Percentiles rank a stretch among this genome's conserved stretches.
Conservation (phyloP, 768 basidiomycete species). For the Leccinum boreale region DNA sequence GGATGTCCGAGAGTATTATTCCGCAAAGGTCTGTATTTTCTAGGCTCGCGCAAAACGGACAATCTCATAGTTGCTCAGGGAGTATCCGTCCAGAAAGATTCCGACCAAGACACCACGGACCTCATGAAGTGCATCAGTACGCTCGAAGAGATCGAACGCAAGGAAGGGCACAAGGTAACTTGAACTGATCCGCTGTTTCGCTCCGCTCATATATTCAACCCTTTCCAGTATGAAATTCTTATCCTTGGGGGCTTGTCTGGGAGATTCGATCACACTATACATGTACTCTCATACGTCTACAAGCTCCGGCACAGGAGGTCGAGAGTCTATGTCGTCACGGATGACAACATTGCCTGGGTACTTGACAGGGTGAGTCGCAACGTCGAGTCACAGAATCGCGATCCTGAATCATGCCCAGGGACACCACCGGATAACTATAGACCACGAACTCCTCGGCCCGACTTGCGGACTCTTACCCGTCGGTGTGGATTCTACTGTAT, state of each 20-base stretch:
- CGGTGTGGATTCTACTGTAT: conserved; percentile 68
- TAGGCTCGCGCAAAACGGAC: not conserved
- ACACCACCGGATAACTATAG: conserved; percentile 72
- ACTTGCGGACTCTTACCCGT: conserved; percentile 96
- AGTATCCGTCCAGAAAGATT: conserved; percentile 64
- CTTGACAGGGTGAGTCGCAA: conserved; percentile 59
- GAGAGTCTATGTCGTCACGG: conserved; percentile 75
- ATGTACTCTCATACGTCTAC: conserved; percentile 81
- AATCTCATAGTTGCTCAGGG: conserved; percentile 42
- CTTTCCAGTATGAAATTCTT: conserved; percentile 58
- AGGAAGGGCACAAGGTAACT: conserved; percentile 37
- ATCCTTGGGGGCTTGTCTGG: conserved; percentile 89
- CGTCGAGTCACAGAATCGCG: not conserved
- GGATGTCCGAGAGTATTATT: conserved; percentile 73
- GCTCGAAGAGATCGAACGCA: conserved; percentile 55
- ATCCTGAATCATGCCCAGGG: conserved; percentile 49
- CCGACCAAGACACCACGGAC: conserved; percentile 84
- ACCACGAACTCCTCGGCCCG: conserved; percentile 70
- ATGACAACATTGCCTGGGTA: conserved; percentile 90
- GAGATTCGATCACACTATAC: conserved; percentile 90
- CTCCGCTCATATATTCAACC: not conserved
- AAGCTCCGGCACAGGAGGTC: conserved; percentile 64
- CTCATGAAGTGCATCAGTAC: conserved; percentile 86
- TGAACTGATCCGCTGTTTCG: not conserved
- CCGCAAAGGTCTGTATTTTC: conserved; percentile 42